Base-by-base conservation (phyloP, 768 basidiomycete genomes). In the Russula lepida region DNA sequence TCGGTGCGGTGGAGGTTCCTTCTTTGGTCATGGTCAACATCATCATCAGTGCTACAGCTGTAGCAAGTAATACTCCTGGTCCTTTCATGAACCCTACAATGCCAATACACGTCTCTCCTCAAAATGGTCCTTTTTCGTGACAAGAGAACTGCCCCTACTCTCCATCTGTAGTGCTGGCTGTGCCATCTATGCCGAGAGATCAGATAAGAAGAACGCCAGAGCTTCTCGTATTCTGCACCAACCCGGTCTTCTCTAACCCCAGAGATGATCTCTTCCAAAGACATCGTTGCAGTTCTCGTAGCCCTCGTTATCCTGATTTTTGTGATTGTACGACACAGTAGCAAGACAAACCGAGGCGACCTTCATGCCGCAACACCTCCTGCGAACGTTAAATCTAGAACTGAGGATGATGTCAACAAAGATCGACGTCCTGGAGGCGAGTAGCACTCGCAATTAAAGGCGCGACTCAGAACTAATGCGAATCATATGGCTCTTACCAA, bases 361-460 rank as follows among this genome's bases (percentile, higher is more conserved):
- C 28, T 1, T 21, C 27, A 11, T 23, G 27, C 37, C 23, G 0
- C 52, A 43, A 13, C 61, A 2, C 6, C 52, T 0, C 7, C 25
- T 6, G 33, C 37, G 9, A 21, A 52, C 7, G 3, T 2, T 37
- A 41, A 23, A 15, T 12, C 37, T 23, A 15, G 11, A 33, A 37
- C 41, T 11, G 46, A 61, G 28, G 33, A 44, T n/a, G 47, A 55
- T 33, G 37, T 13, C 21, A 69, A 73, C 54, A 70, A 68, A 44
- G 33, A 51, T 58, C 66, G 71, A 12, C 63, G 66, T 47, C 58
- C 53, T 46, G 68, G 70, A 61, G 67, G 74, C 69, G 55, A 49
- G 55, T 35, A 27, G 8, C n/a, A 13, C 15, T 46, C 13, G 12
- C 21, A 43, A 9, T 8, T 13, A 35, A 12, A 11, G 12, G 35